Evolutionary conservation across 768 basidiomycete genomes (phyloP).

Genomic region (Boletus subcaerulescens): DNA sequence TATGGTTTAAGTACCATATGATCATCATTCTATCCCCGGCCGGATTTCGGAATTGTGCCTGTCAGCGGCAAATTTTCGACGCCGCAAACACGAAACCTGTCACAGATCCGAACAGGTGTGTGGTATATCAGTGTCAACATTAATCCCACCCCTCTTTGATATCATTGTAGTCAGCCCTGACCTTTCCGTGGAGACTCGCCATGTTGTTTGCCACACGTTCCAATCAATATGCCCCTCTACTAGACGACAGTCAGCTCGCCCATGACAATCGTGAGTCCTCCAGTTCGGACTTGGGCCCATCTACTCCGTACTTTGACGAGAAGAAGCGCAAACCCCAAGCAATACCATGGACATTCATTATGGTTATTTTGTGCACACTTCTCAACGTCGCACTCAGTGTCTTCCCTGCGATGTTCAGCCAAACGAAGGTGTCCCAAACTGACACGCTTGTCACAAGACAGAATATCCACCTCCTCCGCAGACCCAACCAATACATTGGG

Average conservation of each 20-base stretch:
- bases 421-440: neutral
- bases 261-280: neutral
- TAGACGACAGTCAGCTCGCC: neutral
- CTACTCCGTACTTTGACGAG: neutral
- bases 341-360: constrained; percentile 6
- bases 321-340: neutral
- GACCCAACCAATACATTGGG: constrained; percentile 12
- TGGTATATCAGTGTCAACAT: too few species aligned
- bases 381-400: constrained; percentile 4
- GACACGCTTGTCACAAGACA: constrained; percentile 2
- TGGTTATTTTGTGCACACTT: constrained; percentile 4
- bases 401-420: neutral
- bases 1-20: too few species aligned
- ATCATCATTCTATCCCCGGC: too few species aligned
- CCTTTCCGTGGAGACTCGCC: neutral
- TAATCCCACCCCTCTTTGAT: neutral
- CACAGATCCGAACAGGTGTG: too few species aligned
- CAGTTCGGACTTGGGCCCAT: neutral
- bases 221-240: neutral
- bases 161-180: too few species aligned
- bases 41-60: too few species aligned
- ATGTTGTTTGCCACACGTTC: constrained; percentile 1
- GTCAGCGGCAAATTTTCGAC: too few species aligned
- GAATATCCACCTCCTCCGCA: constrained; percentile 5
- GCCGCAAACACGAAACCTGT: too few species aligned